These are phyloP conservation scores for Catunica adiposa DNA, from an alignment of 2,329 filamentous ascomycete genomes.

Conservation along the genomic window DNA sequence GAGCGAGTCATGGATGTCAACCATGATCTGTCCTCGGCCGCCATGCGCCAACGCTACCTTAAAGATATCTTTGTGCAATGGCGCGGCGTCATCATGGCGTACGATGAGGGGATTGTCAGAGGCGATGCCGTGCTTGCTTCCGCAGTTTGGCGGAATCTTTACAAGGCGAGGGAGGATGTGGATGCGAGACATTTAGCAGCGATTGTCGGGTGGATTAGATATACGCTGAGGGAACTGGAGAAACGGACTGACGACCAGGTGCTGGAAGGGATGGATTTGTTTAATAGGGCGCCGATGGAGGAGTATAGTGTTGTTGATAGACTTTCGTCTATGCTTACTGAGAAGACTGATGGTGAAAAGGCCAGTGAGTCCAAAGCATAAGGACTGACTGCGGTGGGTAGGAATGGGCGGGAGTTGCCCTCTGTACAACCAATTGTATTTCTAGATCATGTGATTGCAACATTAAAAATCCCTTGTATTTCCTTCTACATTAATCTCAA, in stretches of 20 bases:
- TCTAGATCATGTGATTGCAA: slow-evolving; percentile 5
- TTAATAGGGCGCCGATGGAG: slow-evolving; percentile 23
- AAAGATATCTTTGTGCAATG: slow-evolving; percentile 92
- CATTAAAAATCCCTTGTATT: slow-evolving; percentile 1
- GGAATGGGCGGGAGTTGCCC: not conserved
- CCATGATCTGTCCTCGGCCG: slow-evolving; percentile 50
- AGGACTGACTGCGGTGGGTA: not conserved
- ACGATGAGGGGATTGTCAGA: slow-evolving; percentile 64
- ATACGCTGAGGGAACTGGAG: slow-evolving; percentile 31
- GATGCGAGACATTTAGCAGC: slow-evolving; percentile 35
- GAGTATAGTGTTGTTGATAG: slow-evolving; percentile 13
- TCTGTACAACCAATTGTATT: slow-evolving; percentile 8
- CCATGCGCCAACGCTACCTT: slow-evolving; percentile 46
- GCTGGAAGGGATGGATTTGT: slow-evolving; percentile 24
- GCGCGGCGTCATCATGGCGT: slow-evolving; percentile 70
- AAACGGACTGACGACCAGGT: slow-evolving; percentile 30
- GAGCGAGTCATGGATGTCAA: slow-evolving; percentile 69
- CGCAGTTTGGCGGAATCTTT: slow-evolving; percentile 87
- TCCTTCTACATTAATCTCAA: not conserved
- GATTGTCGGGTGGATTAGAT: slow-evolving; percentile 40
- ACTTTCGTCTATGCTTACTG: slow-evolving; percentile 7
- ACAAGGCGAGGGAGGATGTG: slow-evolving; percentile 46
- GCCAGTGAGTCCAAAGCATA: not conserved
- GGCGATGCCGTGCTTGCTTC: slow-evolving; percentile 63
- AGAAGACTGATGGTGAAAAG: slow-evolving; percentile 10